Percentiles rank a stretch among this genome's conserved stretches.
Evolutionary conservation across 495 filamentous ascomycete genomes (phyloP).

Genomic region (Parathielavia appendiculata): DNA sequence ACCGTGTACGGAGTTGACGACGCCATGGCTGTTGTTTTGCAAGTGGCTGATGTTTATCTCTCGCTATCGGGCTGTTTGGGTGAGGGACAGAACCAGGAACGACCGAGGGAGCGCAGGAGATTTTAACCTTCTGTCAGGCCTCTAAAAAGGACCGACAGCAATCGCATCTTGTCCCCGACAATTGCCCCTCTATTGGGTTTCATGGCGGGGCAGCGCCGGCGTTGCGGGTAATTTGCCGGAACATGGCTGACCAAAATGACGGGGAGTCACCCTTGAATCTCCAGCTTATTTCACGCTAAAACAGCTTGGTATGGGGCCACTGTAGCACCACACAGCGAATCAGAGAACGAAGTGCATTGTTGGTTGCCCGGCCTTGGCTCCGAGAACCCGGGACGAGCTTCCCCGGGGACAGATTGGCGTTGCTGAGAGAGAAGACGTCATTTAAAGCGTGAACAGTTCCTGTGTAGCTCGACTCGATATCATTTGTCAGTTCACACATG

Average conservation of each 20-base stretch:
- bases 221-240: constrained; percentile 32
- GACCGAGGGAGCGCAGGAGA: not conserved
- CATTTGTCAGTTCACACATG: no score
- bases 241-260: constrained; percentile 3
- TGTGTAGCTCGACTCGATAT: no score
- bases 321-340: constrained; percentile 3
- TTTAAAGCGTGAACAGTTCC: not conserved
- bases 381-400: constrained; percentile 13
- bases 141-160: constrained; percentile 14
- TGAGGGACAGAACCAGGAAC: not conserved
- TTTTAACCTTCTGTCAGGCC: not conserved
- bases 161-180: not conserved
- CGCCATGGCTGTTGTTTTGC: constrained; percentile 29
- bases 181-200: constrained; percentile 9
- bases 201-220: constrained; percentile 28
- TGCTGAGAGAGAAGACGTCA: constrained; percentile 7
- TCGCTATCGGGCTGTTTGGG: not conserved
- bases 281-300: constrained; percentile 4
- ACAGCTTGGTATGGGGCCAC: constrained; percentile 2
- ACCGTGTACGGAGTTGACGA: constrained; percentile 52
- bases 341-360: not conserved
- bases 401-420: constrained; percentile 18
- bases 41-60: no score
- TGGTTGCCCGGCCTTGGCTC: constrained; percentile 1
- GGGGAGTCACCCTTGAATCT: not conserved